These are phyloP conservation scores for Suhomyces maxii DNA, from an alignment of 1,139 yeast genomes.

Conservation along the genomic window DNA sequence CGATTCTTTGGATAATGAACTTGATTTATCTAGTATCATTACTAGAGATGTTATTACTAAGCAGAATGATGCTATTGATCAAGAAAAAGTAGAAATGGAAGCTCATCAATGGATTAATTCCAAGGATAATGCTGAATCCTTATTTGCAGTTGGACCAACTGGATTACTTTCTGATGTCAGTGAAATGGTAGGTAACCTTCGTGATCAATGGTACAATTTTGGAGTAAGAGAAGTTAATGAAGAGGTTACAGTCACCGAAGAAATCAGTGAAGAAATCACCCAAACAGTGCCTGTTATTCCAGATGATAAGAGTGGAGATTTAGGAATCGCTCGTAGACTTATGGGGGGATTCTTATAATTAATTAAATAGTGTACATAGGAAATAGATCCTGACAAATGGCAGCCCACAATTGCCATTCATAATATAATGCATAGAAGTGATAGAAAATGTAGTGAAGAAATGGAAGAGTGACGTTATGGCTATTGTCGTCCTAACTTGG, in stretches of 20 bases:
- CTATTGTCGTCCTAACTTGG: no score
- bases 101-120: constrained; percentile 53
- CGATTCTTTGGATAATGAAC: constrained; percentile 29
- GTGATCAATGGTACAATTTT: constrained; percentile 39
- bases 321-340: constrained; percentile 9
- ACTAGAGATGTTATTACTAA: constrained; percentile 36
- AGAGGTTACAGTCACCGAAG: not conserved
- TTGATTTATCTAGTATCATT: constrained; percentile 32
- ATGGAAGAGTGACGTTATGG: no score
- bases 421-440: not conserved
- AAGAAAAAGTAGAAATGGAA: constrained; percentile 10
- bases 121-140: constrained; percentile 46
- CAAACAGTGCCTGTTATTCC: not conserved
- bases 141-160: constrained; percentile 70
- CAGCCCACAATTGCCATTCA: no score
- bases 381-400: not conserved
- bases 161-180: constrained; percentile 66
- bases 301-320: constrained; percentile 8
- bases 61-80: constrained; percentile 39
- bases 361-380: constrained; percentile 4
- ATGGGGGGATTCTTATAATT: constrained; percentile 16
- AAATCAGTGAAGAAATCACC: not conserved
- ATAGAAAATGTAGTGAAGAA: no score
- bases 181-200: constrained; percentile 45
- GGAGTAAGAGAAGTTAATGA: constrained; percentile 9